phyloP scores from a whole-genome alignment of 257 asterid genomes.

The Cinchona pubescens region DNA sequence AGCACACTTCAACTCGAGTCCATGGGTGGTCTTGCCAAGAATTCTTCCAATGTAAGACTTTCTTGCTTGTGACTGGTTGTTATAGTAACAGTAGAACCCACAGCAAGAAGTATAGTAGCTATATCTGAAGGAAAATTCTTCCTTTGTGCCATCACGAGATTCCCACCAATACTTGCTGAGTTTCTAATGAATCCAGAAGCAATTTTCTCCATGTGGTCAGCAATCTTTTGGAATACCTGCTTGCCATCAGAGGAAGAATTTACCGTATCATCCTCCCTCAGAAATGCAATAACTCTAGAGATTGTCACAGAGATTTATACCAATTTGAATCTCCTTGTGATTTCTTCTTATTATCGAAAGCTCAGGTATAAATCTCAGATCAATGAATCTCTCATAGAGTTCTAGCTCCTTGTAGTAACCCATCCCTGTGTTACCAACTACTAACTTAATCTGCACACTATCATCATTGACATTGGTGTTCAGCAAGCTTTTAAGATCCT shows the following conservation, averaged over 20 bases:
- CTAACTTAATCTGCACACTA: slow-evolving; percentile 31
- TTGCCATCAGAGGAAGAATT: slow-evolving; percentile 21
- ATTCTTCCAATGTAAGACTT: slow-evolving; percentile 48
- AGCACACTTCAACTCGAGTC: slow-evolving; percentile 49
- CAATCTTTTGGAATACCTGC: slow-evolving; percentile 40
- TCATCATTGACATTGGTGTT: slow-evolving; percentile 31
- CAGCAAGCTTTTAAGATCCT: slow-evolving; percentile 52
- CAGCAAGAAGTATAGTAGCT: slow-evolving; percentile 56
- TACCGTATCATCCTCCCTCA: slow-evolving; percentile 31
- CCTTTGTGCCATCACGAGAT: slow-evolving; percentile 67
- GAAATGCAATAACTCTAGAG: slow-evolving; percentile 39
- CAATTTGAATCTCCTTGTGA: slow-evolving; percentile 47
- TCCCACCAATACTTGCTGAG: slow-evolving; percentile 65
- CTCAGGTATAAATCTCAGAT: slow-evolving; percentile 53
- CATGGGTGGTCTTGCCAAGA: slow-evolving; percentile 43
- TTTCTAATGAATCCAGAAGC: slow-evolving; percentile 58
- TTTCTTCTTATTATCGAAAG: slow-evolving; percentile 42
- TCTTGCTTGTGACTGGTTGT: slow-evolving; percentile 29
- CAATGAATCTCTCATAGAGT: slow-evolving; percentile 41
- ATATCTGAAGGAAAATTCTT: slow-evolving; percentile 70
- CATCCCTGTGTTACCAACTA: slow-evolving; percentile 64
- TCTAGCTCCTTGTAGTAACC: slow-evolving; percentile 59
- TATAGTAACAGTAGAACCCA: slow-evolving; percentile 42
- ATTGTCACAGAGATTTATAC: slow-evolving; percentile 61
- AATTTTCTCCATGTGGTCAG: slow-evolving; percentile 63